phyloP scores from a whole-genome alignment of 2,329 filamentous ascomycete species.

The Apiospora pterosperma region DNA sequence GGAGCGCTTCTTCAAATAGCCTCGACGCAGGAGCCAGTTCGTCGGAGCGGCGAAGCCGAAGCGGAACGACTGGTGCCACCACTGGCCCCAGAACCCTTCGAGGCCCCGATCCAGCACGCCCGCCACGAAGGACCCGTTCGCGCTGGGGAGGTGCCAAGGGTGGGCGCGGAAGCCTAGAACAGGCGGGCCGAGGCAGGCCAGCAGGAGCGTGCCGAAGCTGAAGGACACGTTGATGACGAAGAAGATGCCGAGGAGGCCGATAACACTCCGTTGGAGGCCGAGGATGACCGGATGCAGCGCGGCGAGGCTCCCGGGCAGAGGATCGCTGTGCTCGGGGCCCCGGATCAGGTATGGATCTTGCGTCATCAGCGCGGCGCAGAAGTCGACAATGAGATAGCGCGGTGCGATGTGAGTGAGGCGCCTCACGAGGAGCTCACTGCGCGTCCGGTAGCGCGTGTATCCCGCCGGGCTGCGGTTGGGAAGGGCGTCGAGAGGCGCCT shows the following conservation, averaged over 20 bases:
- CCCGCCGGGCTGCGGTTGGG: slow-evolving; percentile 42
- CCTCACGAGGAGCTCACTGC: slow-evolving; percentile 39
- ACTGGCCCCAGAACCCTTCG: slow-evolving; percentile 76
- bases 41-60: slow-evolving; percentile 64
- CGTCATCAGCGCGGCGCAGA: slow-evolving; percentile 64
- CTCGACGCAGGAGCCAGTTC: slow-evolving; percentile 38
- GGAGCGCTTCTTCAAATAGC: slow-evolving; percentile 35
- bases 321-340: slow-evolving; percentile 38
- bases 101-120: slow-evolving; percentile 67
- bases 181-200: slow-evolving; percentile 45
- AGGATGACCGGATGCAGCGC: slow-evolving; percentile 42
- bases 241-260: slow-evolving; percentile 56
- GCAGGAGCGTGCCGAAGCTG: slow-evolving; percentile 54
- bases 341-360: slow-evolving; percentile 75
- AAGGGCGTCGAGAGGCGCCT: slow-evolving; percentile 34
- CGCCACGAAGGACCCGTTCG: slow-evolving; percentile 51
- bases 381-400: slow-evolving; percentile 66
- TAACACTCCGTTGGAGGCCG: slow-evolving; percentile 51
- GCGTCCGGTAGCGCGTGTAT: slow-evolving; percentile 39
- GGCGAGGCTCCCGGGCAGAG: slow-evolving; percentile 41
- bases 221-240: slow-evolving; percentile 60
- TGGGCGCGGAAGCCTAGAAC: slow-evolving; percentile 49
- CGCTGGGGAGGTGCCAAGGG: slow-evolving; percentile 51
- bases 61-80: slow-evolving; percentile 92
- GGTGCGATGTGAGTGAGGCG: slow-evolving; percentile 45